Evolutionary conservation across 768 basidiomycete species (phyloP), one percentile per base, ranked within the genome.

Genomic region (Lactifluus echinatus): DNA sequence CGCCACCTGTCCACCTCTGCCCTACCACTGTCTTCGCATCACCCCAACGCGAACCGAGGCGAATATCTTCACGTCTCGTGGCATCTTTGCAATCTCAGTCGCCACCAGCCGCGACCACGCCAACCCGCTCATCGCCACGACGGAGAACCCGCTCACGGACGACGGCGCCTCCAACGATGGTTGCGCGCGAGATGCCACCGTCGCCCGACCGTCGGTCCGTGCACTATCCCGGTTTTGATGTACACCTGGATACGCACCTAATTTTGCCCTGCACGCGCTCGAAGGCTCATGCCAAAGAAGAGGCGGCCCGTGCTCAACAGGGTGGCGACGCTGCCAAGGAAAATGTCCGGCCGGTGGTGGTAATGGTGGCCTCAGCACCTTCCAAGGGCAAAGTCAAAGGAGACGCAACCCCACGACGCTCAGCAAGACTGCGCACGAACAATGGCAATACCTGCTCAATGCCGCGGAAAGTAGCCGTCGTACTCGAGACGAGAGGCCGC

Each of bases 141-240:
- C 62, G 62, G 29, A 61, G 50, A 24, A 55, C 55, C 17, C 36
- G 42, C 28, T 42, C 42, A 37, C 62, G 44, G 59, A 43, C 51
- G 23, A 24, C 47, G 19, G 5, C 47, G 24, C 19, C 37, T 17
- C 15, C 34, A n/a, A 57, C 36, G 28, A 52, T 63, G 50, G 14
- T 63, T 36, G 53, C 56, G 19, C 60, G 63, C n/a, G 56, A 57
- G 46, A 42, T 57, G 40, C 60, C 56, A 1, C 56, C 50, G 11
- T 48, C 45, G 1, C 53, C 60, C 17, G 53, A 63, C 40, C 63
- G 60, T 47, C 53, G 44, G 15, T 63, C 63, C 6, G 50, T 44
- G 49, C 63, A 63, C 29, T 62, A 63, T 33, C 63, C 63, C 11
- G 63, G 63, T 2, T 63, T 63, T 19, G 60, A 63, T 50, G 60